Conservation (phyloP, 768 basidiomycete species). For the Heimioporus sp. region DNA sequence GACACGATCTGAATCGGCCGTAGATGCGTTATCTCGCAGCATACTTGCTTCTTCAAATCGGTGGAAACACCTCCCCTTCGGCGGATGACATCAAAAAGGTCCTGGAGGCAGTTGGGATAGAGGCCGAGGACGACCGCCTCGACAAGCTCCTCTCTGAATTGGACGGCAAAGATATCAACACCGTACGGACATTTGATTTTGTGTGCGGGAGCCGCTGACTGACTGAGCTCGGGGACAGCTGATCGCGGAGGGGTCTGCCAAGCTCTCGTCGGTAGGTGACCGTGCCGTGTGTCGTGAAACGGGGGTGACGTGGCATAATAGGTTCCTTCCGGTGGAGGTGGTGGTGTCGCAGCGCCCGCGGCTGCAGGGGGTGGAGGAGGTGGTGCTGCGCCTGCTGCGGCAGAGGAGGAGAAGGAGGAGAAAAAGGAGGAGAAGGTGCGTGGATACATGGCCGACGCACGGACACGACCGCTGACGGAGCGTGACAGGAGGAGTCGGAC, state of each 20-base stretch:
- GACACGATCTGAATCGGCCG: not conserved
- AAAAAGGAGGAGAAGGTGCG: conserved; percentile 87
- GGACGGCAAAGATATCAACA: conserved; percentile 82
- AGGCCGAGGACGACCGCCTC: conserved; percentile 81
- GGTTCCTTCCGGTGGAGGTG: conserved; percentile 93
- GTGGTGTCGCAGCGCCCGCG: conserved; percentile 51
- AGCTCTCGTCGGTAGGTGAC: conserved; percentile 85
- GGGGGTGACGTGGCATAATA: conserved; percentile 23
- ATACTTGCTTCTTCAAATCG: conserved; percentile 94
- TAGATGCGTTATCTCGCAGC: conserved; percentile 94
- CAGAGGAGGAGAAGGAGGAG: conserved; percentile 77
- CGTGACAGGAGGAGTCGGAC: conserved; percentile 81
- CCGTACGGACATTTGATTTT: conserved; percentile 44
- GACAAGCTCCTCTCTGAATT: conserved; percentile 86
- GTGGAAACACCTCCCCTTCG: conserved; percentile 86
- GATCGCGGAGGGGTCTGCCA: conserved; percentile 89
- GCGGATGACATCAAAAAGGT: conserved; percentile 87
- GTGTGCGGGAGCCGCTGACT: not conserved
- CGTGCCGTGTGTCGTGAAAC: not conserved
- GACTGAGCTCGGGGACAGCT: conserved; percentile 43
- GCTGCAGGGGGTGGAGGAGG: conserved; percentile 49
- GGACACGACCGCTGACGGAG: conserved; percentile 1
- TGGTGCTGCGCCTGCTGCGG: conserved; percentile 50
- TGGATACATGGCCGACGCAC: conserved; percentile 7
- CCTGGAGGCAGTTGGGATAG: conserved; percentile 82